Evolutionary conservation across 2,329 filamentous ascomycete genomes (phyloP).

Genomic region (Dothistroma pini): DNA sequence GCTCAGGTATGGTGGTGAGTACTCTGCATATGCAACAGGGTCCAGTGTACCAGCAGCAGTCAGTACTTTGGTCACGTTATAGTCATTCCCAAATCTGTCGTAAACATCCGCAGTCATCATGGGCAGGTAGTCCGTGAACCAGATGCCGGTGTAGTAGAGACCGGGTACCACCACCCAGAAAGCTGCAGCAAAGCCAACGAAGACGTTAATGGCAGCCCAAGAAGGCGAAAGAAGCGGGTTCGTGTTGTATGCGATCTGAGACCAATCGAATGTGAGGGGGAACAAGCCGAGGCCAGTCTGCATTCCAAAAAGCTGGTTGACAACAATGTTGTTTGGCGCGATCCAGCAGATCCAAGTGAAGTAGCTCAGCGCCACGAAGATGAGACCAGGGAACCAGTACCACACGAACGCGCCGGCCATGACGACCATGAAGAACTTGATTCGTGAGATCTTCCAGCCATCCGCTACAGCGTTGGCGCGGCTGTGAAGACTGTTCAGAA

Average conservation of each 20-base stretch:
- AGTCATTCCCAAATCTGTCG: slow-evolving; percentile 75
- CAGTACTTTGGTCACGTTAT: slow-evolving; percentile 76
- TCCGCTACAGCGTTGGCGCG: slow-evolving; percentile 77
- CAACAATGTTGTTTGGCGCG: slow-evolving; percentile 77
- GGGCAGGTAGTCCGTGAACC: slow-evolving; percentile 78
- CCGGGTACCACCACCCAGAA: slow-evolving; percentile 44
- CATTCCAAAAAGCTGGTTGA: slow-evolving; percentile 76
- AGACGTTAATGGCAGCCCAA: slow-evolving; percentile 42
- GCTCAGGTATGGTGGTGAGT: slow-evolving; percentile 38
- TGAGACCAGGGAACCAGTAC: slow-evolving; percentile 70
- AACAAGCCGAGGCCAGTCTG: slow-evolving; percentile 80
- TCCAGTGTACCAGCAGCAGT: slow-evolving; percentile 38
- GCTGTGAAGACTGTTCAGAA: slow-evolving; percentile 77
- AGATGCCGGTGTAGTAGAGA: slow-evolving; percentile 53
- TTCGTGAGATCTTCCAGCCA: slow-evolving; percentile 62
- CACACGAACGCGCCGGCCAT: slow-evolving; percentile 70
- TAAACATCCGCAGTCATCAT: slow-evolving; percentile 82
- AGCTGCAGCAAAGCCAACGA: slow-evolving; percentile 43
- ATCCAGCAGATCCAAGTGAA: slow-evolving; percentile 91
- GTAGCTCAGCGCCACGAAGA: slow-evolving; percentile 81
- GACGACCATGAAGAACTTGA: slow-evolving; percentile 77
- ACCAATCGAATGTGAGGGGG: slow-evolving; percentile 87
- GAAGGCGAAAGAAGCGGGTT: slow-evolving; percentile 52
- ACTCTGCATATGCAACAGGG: slow-evolving; percentile 38
- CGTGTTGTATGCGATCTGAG: slow-evolving; percentile 81